phyloP scores from a whole-genome alignment of 345 rosid genomes.

The Camelina neglecta region DNA sequence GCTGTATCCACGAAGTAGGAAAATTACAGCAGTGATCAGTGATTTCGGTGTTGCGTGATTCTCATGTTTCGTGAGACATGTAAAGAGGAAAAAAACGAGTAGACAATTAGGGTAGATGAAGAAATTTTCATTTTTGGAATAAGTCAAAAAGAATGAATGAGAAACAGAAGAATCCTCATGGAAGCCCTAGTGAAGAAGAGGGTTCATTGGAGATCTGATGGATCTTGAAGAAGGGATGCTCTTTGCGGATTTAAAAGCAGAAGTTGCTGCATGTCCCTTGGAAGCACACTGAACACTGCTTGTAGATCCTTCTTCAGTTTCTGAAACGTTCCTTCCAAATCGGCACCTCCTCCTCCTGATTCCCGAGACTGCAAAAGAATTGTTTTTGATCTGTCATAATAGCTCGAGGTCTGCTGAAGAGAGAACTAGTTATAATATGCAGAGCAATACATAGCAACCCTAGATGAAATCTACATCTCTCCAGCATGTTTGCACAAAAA shows the following conservation, averaged over 20 bases:
- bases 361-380: slow-evolving; percentile 54
- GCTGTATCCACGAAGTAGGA: not conserved
- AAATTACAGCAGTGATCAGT: slow-evolving; percentile 6
- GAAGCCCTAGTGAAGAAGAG: slow-evolving; percentile 14
- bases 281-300: slow-evolving; percentile 73
- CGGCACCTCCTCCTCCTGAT: slow-evolving; percentile 51
- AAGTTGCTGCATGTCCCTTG: slow-evolving; percentile 88
- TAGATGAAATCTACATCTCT: not conserved
- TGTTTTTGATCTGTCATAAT: slow-evolving; percentile 5
- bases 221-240: slow-evolving; percentile 66
- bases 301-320: slow-evolving; percentile 83
- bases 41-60: slow-evolving; percentile 17
- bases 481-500: not conserved
- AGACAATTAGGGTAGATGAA: slow-evolving; percentile 25
- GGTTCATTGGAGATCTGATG: slow-evolving; percentile 38
- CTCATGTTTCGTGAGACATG: slow-evolving; percentile 15
- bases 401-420: not conserved
- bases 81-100: not conserved
- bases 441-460: not conserved
- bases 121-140: not conserved
- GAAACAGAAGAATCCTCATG: slow-evolving; percentile 24
- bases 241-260: slow-evolving; percentile 85
- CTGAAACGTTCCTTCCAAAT: slow-evolving; percentile 54
- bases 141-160: slow-evolving; percentile 35
- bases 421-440: not conserved